A percentile compares a stretch with the other conserved stretches of the same genome.
Evolutionary conservation across 331 rosid genomes (phyloP).

Genomic region (Phaseolus coccineus): DNA sequence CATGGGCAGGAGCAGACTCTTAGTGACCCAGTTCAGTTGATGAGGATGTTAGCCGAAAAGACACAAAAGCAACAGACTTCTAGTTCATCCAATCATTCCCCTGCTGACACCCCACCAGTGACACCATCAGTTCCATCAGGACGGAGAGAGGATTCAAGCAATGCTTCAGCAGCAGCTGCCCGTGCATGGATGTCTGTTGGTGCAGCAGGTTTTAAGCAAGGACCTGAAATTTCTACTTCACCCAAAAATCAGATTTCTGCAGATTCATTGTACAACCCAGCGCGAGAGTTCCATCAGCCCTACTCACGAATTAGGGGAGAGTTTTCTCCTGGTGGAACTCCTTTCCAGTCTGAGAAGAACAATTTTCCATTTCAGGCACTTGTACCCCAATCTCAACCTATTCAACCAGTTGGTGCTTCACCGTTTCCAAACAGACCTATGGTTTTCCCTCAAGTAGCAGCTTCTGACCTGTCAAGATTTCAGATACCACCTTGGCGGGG

Average conservation of each 20-base stretch:
- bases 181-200: conserved; percentile 99
- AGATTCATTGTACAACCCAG: conserved; percentile 77
- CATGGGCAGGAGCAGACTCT: conserved; percentile 73
- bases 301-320: conserved; percentile 62
- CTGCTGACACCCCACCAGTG: conserved; percentile 59
- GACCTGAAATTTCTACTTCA: conserved; percentile 64
- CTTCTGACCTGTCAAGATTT: conserved; percentile 81
- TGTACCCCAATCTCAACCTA: conserved; percentile 63
- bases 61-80: conserved; percentile 72
- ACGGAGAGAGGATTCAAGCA: conserved; percentile 68
- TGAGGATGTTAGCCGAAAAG: conserved; percentile 77
- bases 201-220: conserved; percentile 86
- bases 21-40: conserved; percentile 77
- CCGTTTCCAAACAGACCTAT: conserved; percentile 70
- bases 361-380: conserved; percentile 72
- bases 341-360: conserved; percentile 69
- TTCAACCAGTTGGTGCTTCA: conserved; percentile 56
- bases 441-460: conserved; percentile 72
- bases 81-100: conserved; percentile 62
- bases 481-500: conserved; percentile 79
- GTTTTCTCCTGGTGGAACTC: conserved; percentile 67
- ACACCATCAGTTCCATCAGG: conserved; percentile 62
- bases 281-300: conserved; percentile 71
- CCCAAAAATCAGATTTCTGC: conserved; percentile 76
- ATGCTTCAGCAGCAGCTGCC: conserved; percentile 91